Evolutionary conservation across 345 rosid genomes (phyloP), one percentile per base, ranked within the genome.

Genomic region (Populus davidiana): DNA sequence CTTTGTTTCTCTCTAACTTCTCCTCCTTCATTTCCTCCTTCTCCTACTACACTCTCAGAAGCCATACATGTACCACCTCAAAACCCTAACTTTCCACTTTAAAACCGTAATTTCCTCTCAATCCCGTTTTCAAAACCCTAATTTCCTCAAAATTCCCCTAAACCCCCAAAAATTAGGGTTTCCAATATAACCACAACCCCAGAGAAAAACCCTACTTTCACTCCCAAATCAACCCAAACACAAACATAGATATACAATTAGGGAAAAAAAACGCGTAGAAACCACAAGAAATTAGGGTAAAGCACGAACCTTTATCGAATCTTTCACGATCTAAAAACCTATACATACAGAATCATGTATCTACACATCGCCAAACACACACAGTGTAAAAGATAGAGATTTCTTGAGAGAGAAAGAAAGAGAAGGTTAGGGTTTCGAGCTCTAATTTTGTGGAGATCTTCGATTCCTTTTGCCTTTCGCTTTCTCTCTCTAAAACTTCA

Each of bases 41-140:
- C 94, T 79, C 88, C 92, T 62, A 81, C 91, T 78, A 84, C 83
- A 81, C 91, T 86, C 91, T 86, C 97, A 77, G 98, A 96, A 87
- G 97, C 99, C 99, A 93, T 96, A 84, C 98, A 92, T 86, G 91
- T 77, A 83, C 75, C 76, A 47, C 78, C 81, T 67, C 69, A 50
- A 71, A 82, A 84, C 90, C 85, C 91, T 91, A 75, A 76, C 12
- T 62, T n/a, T 36, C 73, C 69, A 36, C 77, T 43, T 63, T 70
- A 75, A 81, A 82, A 72, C 82, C 80, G 80, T 72, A 83, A 72
- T 49, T 63, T 44, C 79, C 75, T 33, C 50, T n/a, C 78, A 10
- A 36, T 38, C 12, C 11, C 38, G 17, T 25, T 38, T 43, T 44
- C 14, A 43, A 41, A 69, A 23, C 72, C 72, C 72, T 43, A 69